These are phyloP conservation scores for Eucalyptus marginata DNA, from an alignment of 345 rosid genomes.

Conservation along the genomic window DNA sequence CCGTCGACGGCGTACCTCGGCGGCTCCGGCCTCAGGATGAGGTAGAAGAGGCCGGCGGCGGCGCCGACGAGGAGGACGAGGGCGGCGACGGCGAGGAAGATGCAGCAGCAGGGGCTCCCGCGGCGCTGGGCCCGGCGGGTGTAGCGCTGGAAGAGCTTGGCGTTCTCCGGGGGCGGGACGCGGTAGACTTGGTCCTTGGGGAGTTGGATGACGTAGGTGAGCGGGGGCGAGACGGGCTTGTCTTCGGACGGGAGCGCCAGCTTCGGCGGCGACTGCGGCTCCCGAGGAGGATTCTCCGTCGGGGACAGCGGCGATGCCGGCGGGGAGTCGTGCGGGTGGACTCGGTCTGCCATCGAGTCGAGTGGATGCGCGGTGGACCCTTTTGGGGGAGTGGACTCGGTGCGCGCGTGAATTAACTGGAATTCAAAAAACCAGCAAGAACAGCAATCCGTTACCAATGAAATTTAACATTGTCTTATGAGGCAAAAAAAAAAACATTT, in stretches of 20 bases:
- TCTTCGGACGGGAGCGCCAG: background rate
- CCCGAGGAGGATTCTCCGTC: background rate
- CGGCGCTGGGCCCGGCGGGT: conserved; percentile 20
- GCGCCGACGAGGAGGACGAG: conserved; percentile 29
- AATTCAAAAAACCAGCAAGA: background rate
- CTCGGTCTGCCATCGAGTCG: conserved; percentile 13
- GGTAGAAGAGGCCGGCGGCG: conserved; percentile 42
- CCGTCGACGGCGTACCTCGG: conserved; percentile 44
- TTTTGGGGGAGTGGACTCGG: background rate
- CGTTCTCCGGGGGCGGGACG: conserved; percentile 82
- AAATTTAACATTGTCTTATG: background rate
- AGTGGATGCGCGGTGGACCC: background rate
- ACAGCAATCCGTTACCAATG: background rate
- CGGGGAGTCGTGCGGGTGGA: conserved; percentile 11
- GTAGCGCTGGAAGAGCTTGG: conserved; percentile 41
- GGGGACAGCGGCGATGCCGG: background rate
- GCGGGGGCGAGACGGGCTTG: conserved; percentile 31
- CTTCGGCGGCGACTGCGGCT: background rate
- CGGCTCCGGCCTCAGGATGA: conserved; percentile 54
- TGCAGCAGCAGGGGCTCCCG: conserved; percentile 39
- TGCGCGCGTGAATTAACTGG: background rate
- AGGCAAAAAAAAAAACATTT: background rate
- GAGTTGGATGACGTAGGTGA: conserved; percentile 71
- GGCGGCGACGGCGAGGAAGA: conserved; percentile 11
- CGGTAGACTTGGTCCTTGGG: conserved; percentile 88